phyloP scores from a whole-genome alignment of 2,329 filamentous ascomycete species.

The Diplocarpon rosae region DNA sequence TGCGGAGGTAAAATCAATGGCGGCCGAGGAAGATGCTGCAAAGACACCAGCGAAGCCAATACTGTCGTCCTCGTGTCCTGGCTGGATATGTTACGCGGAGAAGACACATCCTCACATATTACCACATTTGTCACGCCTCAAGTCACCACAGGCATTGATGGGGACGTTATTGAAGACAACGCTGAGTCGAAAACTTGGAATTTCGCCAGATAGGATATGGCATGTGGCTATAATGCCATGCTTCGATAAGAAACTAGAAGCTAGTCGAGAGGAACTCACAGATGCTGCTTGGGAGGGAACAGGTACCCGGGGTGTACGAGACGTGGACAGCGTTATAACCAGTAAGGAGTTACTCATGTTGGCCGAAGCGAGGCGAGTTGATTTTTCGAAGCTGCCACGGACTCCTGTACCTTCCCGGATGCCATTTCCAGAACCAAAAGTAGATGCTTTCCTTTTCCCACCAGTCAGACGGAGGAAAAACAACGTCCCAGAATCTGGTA shows the following conservation, averaged over 20 bases:
- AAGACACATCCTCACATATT: constrained; percentile 94
- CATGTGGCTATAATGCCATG: constrained; percentile 96
- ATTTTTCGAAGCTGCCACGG: constrained; percentile 62
- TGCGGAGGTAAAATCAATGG: constrained; percentile 8
- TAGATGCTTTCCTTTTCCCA: constrained; percentile 68
- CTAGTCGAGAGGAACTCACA: constrained; percentile 84
- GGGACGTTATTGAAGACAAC: constrained; percentile 85
- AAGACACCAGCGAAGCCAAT: constrained; percentile 42
- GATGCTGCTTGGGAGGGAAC: constrained; percentile 58
- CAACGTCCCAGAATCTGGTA: constrained; percentile 49
- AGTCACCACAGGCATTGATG: constrained; percentile 86
- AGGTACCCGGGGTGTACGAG: constrained; percentile 52
- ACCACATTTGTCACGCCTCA: constrained; percentile 80
- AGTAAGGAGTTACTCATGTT: constrained; percentile 89
- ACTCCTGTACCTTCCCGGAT: constrained; percentile 38
- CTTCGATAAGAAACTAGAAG: constrained; percentile 98
- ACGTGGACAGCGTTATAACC: constrained; percentile 97
- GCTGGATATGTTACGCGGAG: constrained; percentile 98
- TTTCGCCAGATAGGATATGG: constrained; percentile 76
- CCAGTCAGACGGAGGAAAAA: constrained; percentile 33
- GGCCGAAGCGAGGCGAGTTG: constrained; percentile 66
- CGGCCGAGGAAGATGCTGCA: background rate
- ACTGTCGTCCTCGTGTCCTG: constrained; percentile 83
- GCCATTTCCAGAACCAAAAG: constrained; percentile 60
- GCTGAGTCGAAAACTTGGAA: constrained; percentile 58